Conservation (phyloP, 2,329 filamentous ascomycete species). For the Chaetomiaceae sp. region DNA sequence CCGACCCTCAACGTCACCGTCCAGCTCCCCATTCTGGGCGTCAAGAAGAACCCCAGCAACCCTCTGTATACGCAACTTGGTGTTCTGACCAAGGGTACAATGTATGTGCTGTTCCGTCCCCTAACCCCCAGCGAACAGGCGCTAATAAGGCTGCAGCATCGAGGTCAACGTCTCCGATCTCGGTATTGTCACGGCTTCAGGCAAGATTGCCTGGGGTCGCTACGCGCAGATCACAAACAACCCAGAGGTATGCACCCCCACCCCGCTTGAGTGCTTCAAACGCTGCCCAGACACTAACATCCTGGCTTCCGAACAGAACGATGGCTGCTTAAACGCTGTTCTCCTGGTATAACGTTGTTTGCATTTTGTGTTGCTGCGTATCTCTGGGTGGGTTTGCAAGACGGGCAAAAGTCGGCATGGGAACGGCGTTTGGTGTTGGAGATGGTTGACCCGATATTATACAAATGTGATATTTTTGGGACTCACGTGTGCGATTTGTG, state of each 20-base stretch:
- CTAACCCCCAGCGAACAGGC: neutral
- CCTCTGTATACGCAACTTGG: conserved; percentile 81
- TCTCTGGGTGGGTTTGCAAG: conserved; percentile 1
- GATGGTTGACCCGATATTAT: conserved; percentile 10
- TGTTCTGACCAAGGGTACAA: conserved; percentile 74
- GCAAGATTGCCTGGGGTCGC: conserved; percentile 90
- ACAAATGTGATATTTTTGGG: conserved; percentile 4
- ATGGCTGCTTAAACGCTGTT: conserved; percentile 30
- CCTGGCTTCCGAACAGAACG: conserved; percentile 19
- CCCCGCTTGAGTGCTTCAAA: neutral
- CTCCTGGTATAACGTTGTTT: conserved; percentile 25
- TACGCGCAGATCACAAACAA: conserved; percentile 67
- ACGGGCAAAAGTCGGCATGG: conserved; percentile 20
- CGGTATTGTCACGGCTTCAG: conserved; percentile 82
- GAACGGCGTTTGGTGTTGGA: conserved; percentile 24
- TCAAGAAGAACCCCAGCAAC: conserved; percentile 68
- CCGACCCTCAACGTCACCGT: conserved; percentile 54
- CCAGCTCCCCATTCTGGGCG: conserved; percentile 70
- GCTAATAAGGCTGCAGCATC: conserved; percentile 37
- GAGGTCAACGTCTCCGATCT: conserved; percentile 94
- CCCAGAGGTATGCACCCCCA: conserved; percentile 33
- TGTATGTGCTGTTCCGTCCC: conserved; percentile 38
- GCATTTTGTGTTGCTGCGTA: neutral
- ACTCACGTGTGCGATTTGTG: neutral
- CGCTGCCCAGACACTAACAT: neutral